These are phyloP conservation scores for Neoascochyta sp. DNA, from an alignment of 2,329 filamentous ascomycete genomes.

Conservation along the genomic window DNA sequence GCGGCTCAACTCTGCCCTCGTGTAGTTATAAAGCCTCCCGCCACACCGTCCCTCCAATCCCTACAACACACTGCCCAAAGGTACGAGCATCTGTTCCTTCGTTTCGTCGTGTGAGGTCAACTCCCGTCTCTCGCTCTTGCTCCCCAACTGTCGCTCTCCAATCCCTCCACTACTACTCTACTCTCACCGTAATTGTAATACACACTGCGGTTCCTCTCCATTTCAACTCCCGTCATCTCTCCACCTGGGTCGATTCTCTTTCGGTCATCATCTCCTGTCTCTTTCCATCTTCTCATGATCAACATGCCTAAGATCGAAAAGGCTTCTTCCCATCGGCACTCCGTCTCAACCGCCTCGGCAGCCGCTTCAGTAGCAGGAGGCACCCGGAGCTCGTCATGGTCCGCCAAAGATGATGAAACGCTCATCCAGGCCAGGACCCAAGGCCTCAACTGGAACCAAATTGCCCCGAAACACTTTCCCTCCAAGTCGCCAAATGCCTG, in stretches of 20 bases:
- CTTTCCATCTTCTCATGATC: slow-evolving; percentile 20
- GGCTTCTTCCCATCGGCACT: slow-evolving; percentile 26
- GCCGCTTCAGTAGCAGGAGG: slow-evolving; percentile 27
- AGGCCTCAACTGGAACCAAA: slow-evolving; percentile 79
- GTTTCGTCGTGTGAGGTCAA: slow-evolving; percentile 30
- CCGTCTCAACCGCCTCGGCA: slow-evolving; percentile 31
- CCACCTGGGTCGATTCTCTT: slow-evolving; percentile 14
- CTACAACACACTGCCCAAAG: no score
- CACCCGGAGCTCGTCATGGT: slow-evolving; percentile 57
- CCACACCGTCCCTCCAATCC: no score
- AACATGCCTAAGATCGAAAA: slow-evolving; percentile 48
- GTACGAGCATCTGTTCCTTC: slow-evolving; percentile 32
- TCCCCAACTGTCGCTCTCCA: slow-evolving; percentile 30
- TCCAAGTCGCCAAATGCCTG: slow-evolving; percentile 77
- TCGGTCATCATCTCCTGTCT: slow-evolving; percentile 13
- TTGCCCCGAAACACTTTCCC: slow-evolving; percentile 72
- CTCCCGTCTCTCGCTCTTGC: slow-evolving; percentile 31
- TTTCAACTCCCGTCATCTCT: slow-evolving; percentile 15
- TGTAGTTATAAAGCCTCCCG: slow-evolving; percentile 41
- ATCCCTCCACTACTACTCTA: slow-evolving; percentile 15
- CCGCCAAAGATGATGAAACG: slow-evolving; percentile 67
- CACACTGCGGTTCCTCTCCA: slow-evolving; percentile 25
- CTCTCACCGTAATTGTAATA: slow-evolving; percentile 38
- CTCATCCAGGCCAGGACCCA: slow-evolving; percentile 68
- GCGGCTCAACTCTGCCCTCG: slow-evolving; percentile 13